Conservation (phyloP, 805 yeast genomes). For the Metschnikowia similis region DNA sequence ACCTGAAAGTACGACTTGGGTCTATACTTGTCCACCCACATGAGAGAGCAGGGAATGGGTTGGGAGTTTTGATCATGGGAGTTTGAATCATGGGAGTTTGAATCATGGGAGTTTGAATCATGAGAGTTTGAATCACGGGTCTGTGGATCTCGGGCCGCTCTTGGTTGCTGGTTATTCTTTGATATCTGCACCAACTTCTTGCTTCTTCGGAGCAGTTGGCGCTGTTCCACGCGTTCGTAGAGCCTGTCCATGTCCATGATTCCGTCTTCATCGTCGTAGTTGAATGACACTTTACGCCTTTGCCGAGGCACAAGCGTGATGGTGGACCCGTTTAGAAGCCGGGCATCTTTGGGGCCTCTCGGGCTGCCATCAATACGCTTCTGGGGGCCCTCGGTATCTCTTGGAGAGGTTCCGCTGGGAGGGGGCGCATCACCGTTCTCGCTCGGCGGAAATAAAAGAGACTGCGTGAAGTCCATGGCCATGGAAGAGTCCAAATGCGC, state of each 20-base stretch:
- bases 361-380: not conserved
- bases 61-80: not conserved
- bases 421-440: not conserved
- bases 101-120: too few relatives aligned
- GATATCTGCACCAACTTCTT: slow-evolving; percentile 1
- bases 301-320: slow-evolving; percentile 12
- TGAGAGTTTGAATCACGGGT: too few relatives aligned
- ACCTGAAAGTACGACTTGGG: slow-evolving; percentile 33
- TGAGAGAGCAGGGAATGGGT: slow-evolving; percentile 4
- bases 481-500: not conserved
- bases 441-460: slow-evolving; percentile 3
- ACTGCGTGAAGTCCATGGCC: slow-evolving; percentile 2
- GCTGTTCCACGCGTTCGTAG: slow-evolving; percentile 14
- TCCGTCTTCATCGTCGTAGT: slow-evolving; percentile 9
- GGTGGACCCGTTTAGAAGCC: slow-evolving; percentile 12
- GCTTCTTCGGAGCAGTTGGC: slow-evolving; percentile 10
- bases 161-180: not conserved
- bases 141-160: too few relatives aligned
- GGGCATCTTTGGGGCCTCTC: slow-evolving; percentile 5
- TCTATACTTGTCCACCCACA: slow-evolving; percentile 41
- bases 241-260: slow-evolving; percentile 15
- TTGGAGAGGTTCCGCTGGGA: not conserved
- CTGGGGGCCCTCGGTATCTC: not conserved
- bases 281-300: not conserved
- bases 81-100: too few relatives aligned